phyloP scores from a whole-genome alignment of 2,329 filamentous ascomycete species.

The Diaporthe ampelina region DNA sequence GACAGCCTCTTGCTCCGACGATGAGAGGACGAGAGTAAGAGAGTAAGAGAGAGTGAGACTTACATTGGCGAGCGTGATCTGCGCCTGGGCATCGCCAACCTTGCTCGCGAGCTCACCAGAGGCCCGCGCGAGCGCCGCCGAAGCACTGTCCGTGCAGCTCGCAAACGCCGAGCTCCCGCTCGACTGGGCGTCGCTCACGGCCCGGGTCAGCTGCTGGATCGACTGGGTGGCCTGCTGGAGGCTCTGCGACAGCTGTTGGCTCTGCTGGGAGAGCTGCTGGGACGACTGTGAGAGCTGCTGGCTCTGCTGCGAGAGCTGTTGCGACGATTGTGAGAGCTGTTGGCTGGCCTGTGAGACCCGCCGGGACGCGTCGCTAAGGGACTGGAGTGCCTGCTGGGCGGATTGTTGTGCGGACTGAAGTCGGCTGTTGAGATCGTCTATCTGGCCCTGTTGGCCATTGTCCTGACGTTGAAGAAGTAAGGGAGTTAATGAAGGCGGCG shows the following conservation, averaged over 20 bases:
- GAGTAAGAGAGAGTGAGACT: slow-evolving; percentile 29
- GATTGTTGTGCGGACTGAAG: slow-evolving; percentile 47
- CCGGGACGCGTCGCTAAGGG: slow-evolving; percentile 48
- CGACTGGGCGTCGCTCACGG: slow-evolving; percentile 48
- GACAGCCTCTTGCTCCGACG: background rate
- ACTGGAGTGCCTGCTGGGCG: slow-evolving; percentile 48
- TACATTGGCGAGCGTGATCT: slow-evolving; percentile 50
- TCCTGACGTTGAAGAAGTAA: slow-evolving; percentile 44
- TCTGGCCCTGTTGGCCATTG: slow-evolving; percentile 42
- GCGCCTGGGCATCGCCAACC: slow-evolving; percentile 50
- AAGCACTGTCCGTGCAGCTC: slow-evolving; percentile 47
- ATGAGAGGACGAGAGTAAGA: background rate
- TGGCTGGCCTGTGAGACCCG: slow-evolving; percentile 51
- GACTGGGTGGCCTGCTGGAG: slow-evolving; percentile 46
- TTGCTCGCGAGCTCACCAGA: slow-evolving; percentile 47
- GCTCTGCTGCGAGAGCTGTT: slow-evolving; percentile 49
- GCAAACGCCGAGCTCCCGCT: slow-evolving; percentile 47
- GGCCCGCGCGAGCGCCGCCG: slow-evolving; percentile 48
- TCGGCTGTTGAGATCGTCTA: slow-evolving; percentile 43
- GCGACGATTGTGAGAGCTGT: slow-evolving; percentile 49
- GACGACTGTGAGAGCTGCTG: slow-evolving; percentile 50
- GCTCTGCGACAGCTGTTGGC: slow-evolving; percentile 34
- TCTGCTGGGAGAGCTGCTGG: slow-evolving; percentile 43
- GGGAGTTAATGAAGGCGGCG: slow-evolving; percentile 42
- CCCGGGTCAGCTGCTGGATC: slow-evolving; percentile 45